Conservation (phyloP, 163 green algal genomes). For the Scenedesmus sp. region DNA sequence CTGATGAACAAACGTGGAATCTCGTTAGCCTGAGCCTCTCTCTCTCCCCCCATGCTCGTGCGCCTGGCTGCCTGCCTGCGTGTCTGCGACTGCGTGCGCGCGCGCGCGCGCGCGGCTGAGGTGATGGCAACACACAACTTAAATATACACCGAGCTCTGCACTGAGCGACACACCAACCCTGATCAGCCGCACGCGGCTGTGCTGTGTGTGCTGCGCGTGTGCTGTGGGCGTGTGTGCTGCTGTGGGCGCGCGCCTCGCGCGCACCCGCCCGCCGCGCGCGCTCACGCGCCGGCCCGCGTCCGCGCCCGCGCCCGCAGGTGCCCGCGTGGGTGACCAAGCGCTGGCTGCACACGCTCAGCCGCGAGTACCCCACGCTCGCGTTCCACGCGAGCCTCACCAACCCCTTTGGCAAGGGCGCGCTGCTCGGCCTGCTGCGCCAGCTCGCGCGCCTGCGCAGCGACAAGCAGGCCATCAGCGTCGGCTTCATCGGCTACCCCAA, state of each 20-base stretch:
- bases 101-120: constrained; percentile 40
- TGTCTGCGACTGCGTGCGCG: constrained; percentile 50
- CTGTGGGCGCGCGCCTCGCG: no score
- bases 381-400: constrained; percentile 97
- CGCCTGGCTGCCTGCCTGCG: constrained; percentile 3
- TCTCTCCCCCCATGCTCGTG: neutral
- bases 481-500: constrained; percentile 99
- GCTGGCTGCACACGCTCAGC: constrained; percentile 93
- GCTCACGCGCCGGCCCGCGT: no score
- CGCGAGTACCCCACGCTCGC: constrained; percentile 96
- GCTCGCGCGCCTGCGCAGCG: constrained; percentile 88
- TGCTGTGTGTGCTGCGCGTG: neutral
- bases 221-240: no score
- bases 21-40: constrained; percentile 69
- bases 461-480: constrained; percentile 97
- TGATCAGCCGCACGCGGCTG: constrained; percentile 52
- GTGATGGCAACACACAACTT: constrained; percentile 61
- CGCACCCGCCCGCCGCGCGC: no score
- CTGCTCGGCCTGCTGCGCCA: constrained; percentile 94
- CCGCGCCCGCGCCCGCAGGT: constrained; percentile 67
- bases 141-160: constrained; percentile 59
- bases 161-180: constrained; percentile 54
- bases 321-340: constrained; percentile 97
- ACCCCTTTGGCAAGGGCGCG: constrained; percentile 98
- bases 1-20: constrained; percentile 68